Conservation (phyloP, 2,329 filamentous ascomycete genomes). For the Diplodia sapinea region DNA sequence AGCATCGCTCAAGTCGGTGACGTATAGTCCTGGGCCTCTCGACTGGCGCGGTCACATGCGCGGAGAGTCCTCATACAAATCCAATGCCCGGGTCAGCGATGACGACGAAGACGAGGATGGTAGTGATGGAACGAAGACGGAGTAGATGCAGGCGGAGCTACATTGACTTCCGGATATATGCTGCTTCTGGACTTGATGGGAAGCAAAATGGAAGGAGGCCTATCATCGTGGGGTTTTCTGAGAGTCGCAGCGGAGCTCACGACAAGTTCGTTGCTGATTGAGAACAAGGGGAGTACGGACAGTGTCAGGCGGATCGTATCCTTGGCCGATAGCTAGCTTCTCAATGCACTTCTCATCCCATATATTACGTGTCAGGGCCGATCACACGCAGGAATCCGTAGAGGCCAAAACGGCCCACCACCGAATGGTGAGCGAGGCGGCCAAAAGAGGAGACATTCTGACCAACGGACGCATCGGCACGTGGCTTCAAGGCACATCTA, state of each 20-base stretch:
- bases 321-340: neutral
- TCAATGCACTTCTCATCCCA: constrained; percentile 1
- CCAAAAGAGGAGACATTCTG: neutral
- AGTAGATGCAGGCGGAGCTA: neutral
- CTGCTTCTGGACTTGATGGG: neutral
- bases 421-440: neutral
- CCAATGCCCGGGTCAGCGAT: constrained; percentile 11
- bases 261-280: neutral
- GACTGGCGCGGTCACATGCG: constrained; percentile 25
- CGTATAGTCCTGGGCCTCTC: constrained; percentile 18
- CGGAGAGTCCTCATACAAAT: constrained; percentile 19
- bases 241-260: neutral
- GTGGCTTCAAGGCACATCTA: neutral
- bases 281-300: neutral
- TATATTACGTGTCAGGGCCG: neutral
- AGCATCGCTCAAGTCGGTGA: constrained; percentile 15
- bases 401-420: too few species aligned
- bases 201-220: neutral
- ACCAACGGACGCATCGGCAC: neutral
- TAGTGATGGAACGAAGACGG: neutral
- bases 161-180: neutral
- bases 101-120: constrained; percentile 14
- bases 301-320: neutral
- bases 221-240: neutral
- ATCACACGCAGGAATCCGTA: too few species aligned